Base-by-base conservation (phyloP, 2,329 filamentous ascomycete species). In the Knufia fluminis region DNA sequence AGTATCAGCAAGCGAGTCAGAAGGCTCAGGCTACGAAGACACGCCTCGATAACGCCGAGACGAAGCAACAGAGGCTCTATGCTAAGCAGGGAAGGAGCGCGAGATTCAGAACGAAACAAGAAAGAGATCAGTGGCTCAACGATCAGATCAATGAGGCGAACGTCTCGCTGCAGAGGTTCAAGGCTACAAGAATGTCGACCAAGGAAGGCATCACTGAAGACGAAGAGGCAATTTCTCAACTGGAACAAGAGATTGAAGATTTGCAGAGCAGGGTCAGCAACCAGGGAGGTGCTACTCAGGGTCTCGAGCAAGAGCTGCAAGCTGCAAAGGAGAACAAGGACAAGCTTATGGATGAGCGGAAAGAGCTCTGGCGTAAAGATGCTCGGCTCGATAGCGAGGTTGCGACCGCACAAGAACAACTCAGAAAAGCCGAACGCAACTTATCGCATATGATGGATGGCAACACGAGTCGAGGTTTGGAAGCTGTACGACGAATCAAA, bases 21-120 rank as follows among this genome's bases (percentile, higher is more conserved):
- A 77, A 87, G 52, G 92, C 96, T 63, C 75, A 77, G 14, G 76
- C 79, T 14, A 72, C 86, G 23, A 83, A 82, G 60, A 74, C 82
- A 49, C 80, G 85, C 52, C 74, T 97, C 9, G 84, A 89, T 41
- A 75, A 85, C 44, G 85, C 85, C 0, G 85, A 94, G 60, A 83
- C 83, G 6, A 77, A 79, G 3, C 78, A 86, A 36, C 81, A 85
- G 56, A 82, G 90, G 32, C 77, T 98, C 6, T 87, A 94, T 62
- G 86, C 86, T 45, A 98, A 98, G 66, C 91, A 98, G 68, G 88
- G 85, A 38, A 83, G 91, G 40, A 89, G 85, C 57, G 84, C 85
- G 16, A 85, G 88, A 54, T 98, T 95, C 67, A 85, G 78, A 62
- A 94, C 81, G 65, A 95, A 95, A 71, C 78, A 79, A 7, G 88